Base-by-base conservation (phyloP, 1,284 basidiomycete genomes). In the Ganoderma boninense region DNA sequence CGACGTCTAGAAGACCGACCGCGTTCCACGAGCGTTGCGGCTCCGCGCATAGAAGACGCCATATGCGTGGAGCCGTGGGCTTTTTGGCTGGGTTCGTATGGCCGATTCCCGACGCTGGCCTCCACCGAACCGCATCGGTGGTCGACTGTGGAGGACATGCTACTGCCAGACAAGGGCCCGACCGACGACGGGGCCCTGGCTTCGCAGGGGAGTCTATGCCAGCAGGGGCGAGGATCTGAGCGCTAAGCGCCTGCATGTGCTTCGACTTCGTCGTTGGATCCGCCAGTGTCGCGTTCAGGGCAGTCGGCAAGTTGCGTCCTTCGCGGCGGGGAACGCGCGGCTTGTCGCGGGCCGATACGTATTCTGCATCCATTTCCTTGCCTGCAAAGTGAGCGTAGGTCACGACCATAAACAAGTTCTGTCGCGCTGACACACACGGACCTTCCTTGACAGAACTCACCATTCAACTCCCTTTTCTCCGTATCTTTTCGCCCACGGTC, bases 301-400 rank as follows among this genome's bases (percentile, higher is more conserved):
- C 29, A 13, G 26, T 32, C 6, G 29, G 54, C 18, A 14, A 8
- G 14, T 16, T 4, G 14, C 16, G 26, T 29, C 14, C 14, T 57
- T 57, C 29, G 29, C 8, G 18, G 54, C 32, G 18, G 29, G 29
- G 54, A 57, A 57, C 14, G 18, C 10, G n/a, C 29, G 3, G 14
- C 54, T 18, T 13, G 32, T 57, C 54, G 54, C 54, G 1, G 18
- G 16, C 54, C n/a, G n/a, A n/a, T n/a, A n/a, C 29, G 0, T 11
- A 23, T 26, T 4, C 23, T 23, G 43, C 10, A n/a, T 49, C 6
- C 11, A 26, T 26, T 6, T 38, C 7, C 38, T 38, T 38, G 38
- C 38, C 49, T 52, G 49, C 23, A 52, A 49, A 49, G 49, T n/a
- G n/a, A n/a, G 49, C 49, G 54, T 57, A 23, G 54, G 23, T 52